Percentiles rank a stretch among this genome's conserved stretches.
These are phyloP conservation scores for Ustilago hordei DNA, from an alignment of 1,284 basidiomycete species.

Conservation along the genomic window DNA sequence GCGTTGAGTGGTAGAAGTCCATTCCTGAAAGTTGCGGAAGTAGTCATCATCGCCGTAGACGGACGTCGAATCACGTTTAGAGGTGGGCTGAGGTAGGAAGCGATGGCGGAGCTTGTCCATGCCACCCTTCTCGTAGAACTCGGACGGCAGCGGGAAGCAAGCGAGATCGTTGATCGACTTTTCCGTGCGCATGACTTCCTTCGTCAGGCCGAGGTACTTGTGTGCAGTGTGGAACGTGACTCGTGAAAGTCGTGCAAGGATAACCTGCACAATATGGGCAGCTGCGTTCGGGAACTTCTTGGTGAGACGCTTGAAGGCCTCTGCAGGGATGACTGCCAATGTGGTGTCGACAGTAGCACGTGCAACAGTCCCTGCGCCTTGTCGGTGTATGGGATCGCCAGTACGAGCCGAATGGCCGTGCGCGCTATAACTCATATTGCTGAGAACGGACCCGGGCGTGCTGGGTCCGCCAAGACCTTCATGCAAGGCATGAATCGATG, in stretches of 20 bases:
- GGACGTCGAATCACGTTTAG: conserved; percentile 37
- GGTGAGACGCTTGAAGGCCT: conserved; percentile 89
- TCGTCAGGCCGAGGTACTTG: conserved; percentile 93
- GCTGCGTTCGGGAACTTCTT: conserved; percentile 96
- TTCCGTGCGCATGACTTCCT: conserved; percentile 94
- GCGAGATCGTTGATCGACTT: conserved; percentile 96
- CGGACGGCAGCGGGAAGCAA: conserved; percentile 88
- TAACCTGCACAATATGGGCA: conserved; percentile 97
- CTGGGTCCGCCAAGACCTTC: conserved; percentile 36
- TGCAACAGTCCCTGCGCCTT: conserved; percentile 74
- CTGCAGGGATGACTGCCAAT: conserved; percentile 96
- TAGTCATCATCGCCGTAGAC: conserved; percentile 48
- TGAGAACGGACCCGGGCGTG: conserved; percentile 60
- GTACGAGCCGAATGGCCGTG: conserved; percentile 26
- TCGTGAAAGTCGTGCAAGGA: conserved; percentile 92
- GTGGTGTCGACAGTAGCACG: conserved; percentile 93
- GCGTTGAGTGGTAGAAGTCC: conserved; percentile 34
- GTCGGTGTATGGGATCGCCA: conserved; percentile 23
- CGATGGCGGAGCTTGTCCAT: conserved; percentile 87
- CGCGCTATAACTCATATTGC: conserved; percentile 46
- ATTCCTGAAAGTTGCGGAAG: conserved; percentile 51
- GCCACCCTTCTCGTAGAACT: conserved; percentile 94
- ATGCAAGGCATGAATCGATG: conserved; percentile 31
- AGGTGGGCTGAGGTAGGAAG: conserved; percentile 71
- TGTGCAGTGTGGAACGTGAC: conserved; percentile 96